These are phyloP conservation scores for Trypanosomatidae sp. DNA, from an alignment of 208 protist genomes.

Conservation along the genomic window DNA sequence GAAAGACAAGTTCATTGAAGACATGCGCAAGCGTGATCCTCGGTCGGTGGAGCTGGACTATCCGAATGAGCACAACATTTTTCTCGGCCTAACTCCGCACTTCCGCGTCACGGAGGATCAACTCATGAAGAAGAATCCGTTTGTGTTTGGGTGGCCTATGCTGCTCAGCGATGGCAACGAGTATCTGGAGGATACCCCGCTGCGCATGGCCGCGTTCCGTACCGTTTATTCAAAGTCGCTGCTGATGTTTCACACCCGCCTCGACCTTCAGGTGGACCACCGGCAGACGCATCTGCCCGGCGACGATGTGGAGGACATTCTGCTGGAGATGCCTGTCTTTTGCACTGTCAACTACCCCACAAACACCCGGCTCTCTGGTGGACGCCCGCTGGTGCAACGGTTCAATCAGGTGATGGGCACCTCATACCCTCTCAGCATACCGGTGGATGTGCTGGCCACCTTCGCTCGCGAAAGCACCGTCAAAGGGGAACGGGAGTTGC, in stretches of 20 bases:
- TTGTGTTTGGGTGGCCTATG: slow-evolving; percentile 92
- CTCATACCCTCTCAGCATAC: slow-evolving; percentile 83
- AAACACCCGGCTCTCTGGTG: slow-evolving; percentile 85
- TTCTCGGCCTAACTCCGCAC: slow-evolving; percentile 79
- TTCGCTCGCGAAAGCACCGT: slow-evolving; percentile 65
- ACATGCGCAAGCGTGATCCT: slow-evolving; percentile 86
- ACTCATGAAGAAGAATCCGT: slow-evolving; percentile 91
- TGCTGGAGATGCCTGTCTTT: slow-evolving; percentile 89
- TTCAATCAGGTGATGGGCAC: slow-evolving; percentile 91
- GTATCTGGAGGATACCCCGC: slow-evolving; percentile 73
- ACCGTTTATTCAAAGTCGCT: slow-evolving; percentile 91
- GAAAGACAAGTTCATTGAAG: slow-evolving; percentile 86
- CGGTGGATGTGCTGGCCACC: slow-evolving; percentile 87
- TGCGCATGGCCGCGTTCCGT: slow-evolving; percentile 84
- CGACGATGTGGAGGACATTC: slow-evolving; percentile 74
- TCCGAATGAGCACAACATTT: slow-evolving; percentile 78
- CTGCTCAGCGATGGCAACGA: slow-evolving; percentile 89
- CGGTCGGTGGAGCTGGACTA: slow-evolving; percentile 84
- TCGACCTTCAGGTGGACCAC: slow-evolving; percentile 88
- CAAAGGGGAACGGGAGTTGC: slow-evolving; percentile 70
- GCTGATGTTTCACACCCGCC: slow-evolving; percentile 79
- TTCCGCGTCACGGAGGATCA: slow-evolving; percentile 81
- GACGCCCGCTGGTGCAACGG: slow-evolving; percentile 80
- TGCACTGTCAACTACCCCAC: slow-evolving; percentile 87
- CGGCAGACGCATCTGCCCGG: slow-evolving; percentile 56